phyloP scores from a whole-genome alignment of 768 basidiomycete genomes.

The Pleurotus tuoliensis region DNA sequence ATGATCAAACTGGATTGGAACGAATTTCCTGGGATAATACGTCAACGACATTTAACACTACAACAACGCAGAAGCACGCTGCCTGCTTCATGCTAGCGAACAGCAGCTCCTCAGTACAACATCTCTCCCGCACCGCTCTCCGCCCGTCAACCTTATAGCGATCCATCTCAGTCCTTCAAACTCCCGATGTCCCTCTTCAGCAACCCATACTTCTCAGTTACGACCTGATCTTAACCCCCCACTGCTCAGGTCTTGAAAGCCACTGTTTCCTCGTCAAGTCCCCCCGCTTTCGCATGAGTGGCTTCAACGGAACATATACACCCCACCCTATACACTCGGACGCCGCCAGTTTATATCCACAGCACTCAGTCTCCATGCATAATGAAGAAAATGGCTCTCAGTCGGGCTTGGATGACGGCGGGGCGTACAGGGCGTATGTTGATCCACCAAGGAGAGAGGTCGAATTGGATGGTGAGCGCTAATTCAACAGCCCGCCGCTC shows the following conservation, averaged over 20 bases:
- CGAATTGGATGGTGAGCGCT: constrained; percentile 41
- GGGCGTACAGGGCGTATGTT: constrained; percentile 28
- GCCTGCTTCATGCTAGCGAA: constrained; percentile 25
- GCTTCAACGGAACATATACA: constrained; percentile 20
- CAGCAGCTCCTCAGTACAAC: constrained; percentile 17
- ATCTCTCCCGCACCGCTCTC: constrained; percentile 28
- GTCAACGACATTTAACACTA: constrained; percentile 35
- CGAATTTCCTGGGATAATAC: constrained; percentile 41
- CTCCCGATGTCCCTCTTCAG: constrained; percentile 36
- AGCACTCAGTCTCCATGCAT: constrained; percentile 3
- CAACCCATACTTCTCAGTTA: constrained; percentile 19
- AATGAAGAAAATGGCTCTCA: constrained; percentile 47
- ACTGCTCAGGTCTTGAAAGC: constrained; percentile 13
- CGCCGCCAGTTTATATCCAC: constrained; percentile 20
- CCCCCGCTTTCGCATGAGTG: constrained; percentile 22
- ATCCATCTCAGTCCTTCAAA: constrained; percentile 40
- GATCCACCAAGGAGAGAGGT: constrained; percentile 35
- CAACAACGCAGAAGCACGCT: constrained; percentile 36
- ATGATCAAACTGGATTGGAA: constrained; percentile 39
- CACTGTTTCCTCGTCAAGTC: constrained; percentile 7
- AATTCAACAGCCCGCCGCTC: background rate
- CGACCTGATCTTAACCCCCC: constrained; percentile 14
- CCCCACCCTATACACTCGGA: constrained; percentile 23
- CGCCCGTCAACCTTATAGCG: constrained; percentile 30
- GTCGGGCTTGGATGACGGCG: constrained; percentile 56